phyloP scores from a whole-genome alignment of 768 basidiomycete species.

The Tricholoma terreum region DNA sequence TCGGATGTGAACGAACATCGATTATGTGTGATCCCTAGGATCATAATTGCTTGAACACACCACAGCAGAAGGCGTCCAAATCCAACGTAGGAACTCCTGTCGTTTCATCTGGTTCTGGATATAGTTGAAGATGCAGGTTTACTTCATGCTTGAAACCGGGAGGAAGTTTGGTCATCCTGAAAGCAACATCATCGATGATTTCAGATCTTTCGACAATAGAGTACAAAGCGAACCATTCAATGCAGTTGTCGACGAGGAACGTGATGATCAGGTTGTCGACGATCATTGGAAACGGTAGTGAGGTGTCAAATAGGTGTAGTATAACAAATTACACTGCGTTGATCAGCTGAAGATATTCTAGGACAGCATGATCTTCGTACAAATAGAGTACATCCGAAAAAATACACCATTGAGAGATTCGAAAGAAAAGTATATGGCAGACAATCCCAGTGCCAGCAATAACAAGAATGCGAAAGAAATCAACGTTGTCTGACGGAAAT shows the following conservation, averaged over 20 bases:
- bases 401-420: not conserved
- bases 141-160: slow-evolving; percentile 76
- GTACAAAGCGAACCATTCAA: slow-evolving; percentile 61
- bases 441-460: slow-evolving; percentile 13
- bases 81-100: slow-evolving; percentile 63
- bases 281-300: slow-evolving; percentile 8
- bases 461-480: slow-evolving; percentile 9
- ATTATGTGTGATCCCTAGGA: not conserved
- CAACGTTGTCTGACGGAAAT: slow-evolving; percentile 14
- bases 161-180: slow-evolving; percentile 77
- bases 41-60: slow-evolving; percentile 11
- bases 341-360: not conserved
- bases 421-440: not conserved
- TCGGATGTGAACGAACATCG: not conserved
- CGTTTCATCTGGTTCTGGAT: slow-evolving; percentile 37
- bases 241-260: slow-evolving; percentile 72
- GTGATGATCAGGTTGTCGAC: slow-evolving; percentile 46
- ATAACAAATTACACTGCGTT: not conserved
- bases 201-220: not conserved
- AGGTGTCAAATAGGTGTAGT: no score
- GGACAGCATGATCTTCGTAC: not conserved
- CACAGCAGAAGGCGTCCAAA: slow-evolving; percentile 68
- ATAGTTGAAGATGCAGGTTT: slow-evolving; percentile 54
- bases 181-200: not conserved
- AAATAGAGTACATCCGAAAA: not conserved